phyloP scores from a whole-genome alignment of 371 early-diverging fungal genomes.

The Smittium culicis region DNA sequence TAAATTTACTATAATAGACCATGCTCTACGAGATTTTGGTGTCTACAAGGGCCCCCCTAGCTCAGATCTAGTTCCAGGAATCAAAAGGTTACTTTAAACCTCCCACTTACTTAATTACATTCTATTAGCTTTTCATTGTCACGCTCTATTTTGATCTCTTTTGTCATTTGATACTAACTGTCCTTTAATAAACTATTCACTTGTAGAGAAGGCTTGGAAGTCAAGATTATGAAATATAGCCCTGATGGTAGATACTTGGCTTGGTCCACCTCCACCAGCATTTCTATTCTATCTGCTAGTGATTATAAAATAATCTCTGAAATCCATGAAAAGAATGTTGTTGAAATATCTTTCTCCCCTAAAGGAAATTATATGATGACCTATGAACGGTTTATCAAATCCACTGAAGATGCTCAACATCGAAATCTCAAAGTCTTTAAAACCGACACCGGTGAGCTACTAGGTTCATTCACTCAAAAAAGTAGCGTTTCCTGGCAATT shows the following conservation, averaged over 20 bases:
- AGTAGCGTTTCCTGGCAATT: constrained; percentile 63
- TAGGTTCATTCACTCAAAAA: constrained; percentile 68
- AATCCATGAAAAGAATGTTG: constrained; percentile 46
- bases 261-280: constrained; percentile 49
- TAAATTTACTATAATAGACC: no score
- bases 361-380: constrained; percentile 73
- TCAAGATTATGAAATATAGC: constrained; percentile 63
- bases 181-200: no score
- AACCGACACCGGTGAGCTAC: constrained; percentile 47
- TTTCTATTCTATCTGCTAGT: constrained; percentile 57
- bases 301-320: constrained; percentile 45
- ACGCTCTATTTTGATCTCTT: background rate
- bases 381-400: constrained; percentile 63
- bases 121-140: background rate
- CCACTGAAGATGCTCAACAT: constrained; percentile 48
- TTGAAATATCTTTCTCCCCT: constrained; percentile 84
- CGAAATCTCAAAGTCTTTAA: constrained; percentile 71
- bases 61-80: constrained; percentile 34
- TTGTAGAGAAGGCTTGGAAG: constrained; percentile 28
- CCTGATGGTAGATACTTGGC: constrained; percentile 66
- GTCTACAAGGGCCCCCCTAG: constrained; percentile 46
- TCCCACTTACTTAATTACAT: background rate
- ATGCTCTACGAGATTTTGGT: constrained; percentile 48
- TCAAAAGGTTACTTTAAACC: constrained; percentile 34
- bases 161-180: background rate